Base-by-base conservation (phyloP, 768 basidiomycete species). In the Auricularia auricula-judae region DNA sequence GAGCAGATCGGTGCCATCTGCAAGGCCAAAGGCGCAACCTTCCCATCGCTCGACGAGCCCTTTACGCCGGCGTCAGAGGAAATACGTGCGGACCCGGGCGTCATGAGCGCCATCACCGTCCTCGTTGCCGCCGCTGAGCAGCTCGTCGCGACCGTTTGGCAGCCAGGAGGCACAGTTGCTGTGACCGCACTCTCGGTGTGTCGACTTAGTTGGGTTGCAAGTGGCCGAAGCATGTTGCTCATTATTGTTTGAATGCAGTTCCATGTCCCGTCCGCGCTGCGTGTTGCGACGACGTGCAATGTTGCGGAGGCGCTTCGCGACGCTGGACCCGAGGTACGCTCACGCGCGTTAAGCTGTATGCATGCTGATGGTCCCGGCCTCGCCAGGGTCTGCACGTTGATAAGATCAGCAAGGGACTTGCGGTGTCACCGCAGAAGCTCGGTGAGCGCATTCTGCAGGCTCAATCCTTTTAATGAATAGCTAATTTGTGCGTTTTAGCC, bases 331-430 rank as follows among this genome's bases (percentile, higher is more conserved):
- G 5, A 59, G 29, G 56, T 54, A 54, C 18, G 11, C 10, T 14
- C 10, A 16, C 54, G 12, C 2, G 54, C 29, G 29, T 29, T 29
- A 29, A 29, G 2, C 23, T 21, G 8, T 56, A 11, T 10, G 12
- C 14, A 16, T 10, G 14, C 29, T 18, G 10, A 29, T 14, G 10
- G 14, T 11, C 12, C 54, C 11, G 11, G 10, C 60, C 10, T 11
- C 11, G 29, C 12, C 14, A 64, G 47, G 67, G 67, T 0, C 63
- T 77, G 34, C 78, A 80, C 43, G 70, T 74, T 21, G 65, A 71
- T 7, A 76, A 78, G 4, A 78, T 80, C 42, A 76, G 74, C 14
- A 70, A 67, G 33, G 73, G 71, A 21, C 73, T 71, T 59, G 67
- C 66, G 3, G 68, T 75, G 51, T 71, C 76, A 47, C 64, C 73